Evolutionary conservation across 192 early-diverging fungal genomes (phyloP).

Genomic region (Phycomyces nitens): DNA sequence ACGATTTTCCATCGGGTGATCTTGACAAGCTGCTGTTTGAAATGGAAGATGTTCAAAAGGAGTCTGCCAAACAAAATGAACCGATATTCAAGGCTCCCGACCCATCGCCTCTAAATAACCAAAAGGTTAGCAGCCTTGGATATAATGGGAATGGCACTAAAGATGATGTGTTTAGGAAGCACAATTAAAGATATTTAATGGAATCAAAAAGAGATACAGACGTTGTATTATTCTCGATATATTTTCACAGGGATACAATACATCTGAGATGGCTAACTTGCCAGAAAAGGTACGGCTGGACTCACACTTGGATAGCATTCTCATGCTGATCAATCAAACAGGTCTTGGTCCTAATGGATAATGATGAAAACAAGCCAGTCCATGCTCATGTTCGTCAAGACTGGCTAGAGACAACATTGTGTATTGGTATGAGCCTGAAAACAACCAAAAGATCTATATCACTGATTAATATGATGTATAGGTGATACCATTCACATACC

Average conservation of each 20-base stretch:
- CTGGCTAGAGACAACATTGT: conserved; percentile 59
- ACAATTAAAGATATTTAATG: background rate
- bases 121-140: too few relatives aligned
- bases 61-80: background rate
- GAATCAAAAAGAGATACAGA: background rate
- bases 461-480: too few relatives aligned
- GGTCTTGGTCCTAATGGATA: conserved; percentile 13
- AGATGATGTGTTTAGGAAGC: background rate
- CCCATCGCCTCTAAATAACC: background rate
- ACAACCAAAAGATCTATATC: too few relatives aligned
- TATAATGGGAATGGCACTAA: background rate
- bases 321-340: too few relatives aligned
- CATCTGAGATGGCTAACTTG: background rate
- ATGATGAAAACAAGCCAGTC: background rate
- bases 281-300: conserved; percentile 8
- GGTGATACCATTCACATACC: conserved; percentile 70
- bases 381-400: conserved; percentile 58
- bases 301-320: too few relatives aligned
- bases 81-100: background rate
- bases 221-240: background rate
- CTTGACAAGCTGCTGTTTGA: conserved; percentile 6
- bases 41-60: too few relatives aligned
- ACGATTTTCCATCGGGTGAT: conserved; percentile 25
- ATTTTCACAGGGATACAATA: background rate
- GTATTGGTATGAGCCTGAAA: conserved; percentile 40